A percentile compares a stretch with the other conserved stretches of the same genome.
Evolutionary conservation across 2,329 filamentous ascomycete genomes (phyloP).

Genomic region (Apiospora sp.): DNA sequence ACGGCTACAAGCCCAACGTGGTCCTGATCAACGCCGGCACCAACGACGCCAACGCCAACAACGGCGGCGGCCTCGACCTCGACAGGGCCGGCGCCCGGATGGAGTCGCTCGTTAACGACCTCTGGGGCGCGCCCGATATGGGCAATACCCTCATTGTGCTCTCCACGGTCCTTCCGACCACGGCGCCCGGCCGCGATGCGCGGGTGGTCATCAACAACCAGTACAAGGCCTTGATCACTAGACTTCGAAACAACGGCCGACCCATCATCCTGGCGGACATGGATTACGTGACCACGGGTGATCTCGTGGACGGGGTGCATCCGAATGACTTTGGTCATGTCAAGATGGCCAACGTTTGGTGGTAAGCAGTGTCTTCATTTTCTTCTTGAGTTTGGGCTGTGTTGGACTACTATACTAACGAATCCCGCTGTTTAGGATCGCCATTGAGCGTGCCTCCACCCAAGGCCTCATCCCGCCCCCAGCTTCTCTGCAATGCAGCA

Average conservation of each 20-base stretch:
- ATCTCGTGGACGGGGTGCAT: conserved; percentile 33
- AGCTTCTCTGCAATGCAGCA: conserved; percentile 23
- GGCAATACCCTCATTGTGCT: conserved; percentile 41
- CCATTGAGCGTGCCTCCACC: conserved; percentile 24
- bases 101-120: conserved; percentile 35
- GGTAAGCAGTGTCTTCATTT: background rate
- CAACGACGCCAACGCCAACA: conserved; percentile 37
- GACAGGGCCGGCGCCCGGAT: conserved; percentile 35
- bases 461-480: conserved; percentile 9
- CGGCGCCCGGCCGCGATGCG: background rate
- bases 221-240: conserved; percentile 35
- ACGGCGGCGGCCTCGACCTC: conserved; percentile 30
- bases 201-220: conserved; percentile 34
- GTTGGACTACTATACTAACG: background rate
- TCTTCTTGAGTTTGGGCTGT: background rate
- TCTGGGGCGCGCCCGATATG: conserved; percentile 33
- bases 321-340: conserved; percentile 33
- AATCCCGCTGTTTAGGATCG: conserved; percentile 21
- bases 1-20: conserved; percentile 33
- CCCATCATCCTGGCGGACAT: conserved; percentile 25
- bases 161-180: conserved; percentile 42
- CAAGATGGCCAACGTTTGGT: conserved; percentile 36
- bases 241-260: background rate
- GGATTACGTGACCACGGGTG: conserved; percentile 25
- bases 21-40: conserved; percentile 43